Percentiles rank a stretch among this genome's conserved stretches.
Conservation (phyloP, 148 eudicot species). For the Arctostaphylos glauca region DNA sequence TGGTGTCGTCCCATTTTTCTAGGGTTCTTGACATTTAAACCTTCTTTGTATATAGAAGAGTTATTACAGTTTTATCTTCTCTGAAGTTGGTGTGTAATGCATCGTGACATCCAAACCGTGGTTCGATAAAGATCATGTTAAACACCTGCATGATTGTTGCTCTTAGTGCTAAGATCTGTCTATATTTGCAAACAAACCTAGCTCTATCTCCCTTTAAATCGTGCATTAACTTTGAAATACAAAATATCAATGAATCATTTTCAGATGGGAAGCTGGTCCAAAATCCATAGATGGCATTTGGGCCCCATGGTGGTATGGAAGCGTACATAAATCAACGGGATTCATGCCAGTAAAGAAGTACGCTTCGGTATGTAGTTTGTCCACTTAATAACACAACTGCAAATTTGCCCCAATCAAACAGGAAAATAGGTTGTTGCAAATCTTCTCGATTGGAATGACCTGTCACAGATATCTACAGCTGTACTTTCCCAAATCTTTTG, state of each 20-base stretch:
- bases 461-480: background rate
- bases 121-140: background rate
- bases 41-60: background rate
- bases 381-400: background rate
- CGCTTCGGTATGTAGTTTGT: constrained; percentile 51
- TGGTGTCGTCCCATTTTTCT: background rate
- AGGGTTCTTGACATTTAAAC: background rate
- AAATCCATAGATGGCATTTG: constrained; percentile 79
- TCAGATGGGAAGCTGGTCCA: constrained; percentile 96
- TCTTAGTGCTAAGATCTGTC: background rate
- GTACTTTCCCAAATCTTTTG: background rate
- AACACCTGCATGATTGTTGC: background rate
- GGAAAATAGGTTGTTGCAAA: background rate
- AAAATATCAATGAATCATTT: constrained; percentile 4
- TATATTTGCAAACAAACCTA: background rate
- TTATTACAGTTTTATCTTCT: background rate
- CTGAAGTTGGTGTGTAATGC: constrained; percentile 1
- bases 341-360: constrained; percentile 52
- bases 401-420: background rate
- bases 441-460: background rate
- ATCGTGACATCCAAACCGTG: constrained; percentile 8
- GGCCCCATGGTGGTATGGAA: constrained; percentile 97
- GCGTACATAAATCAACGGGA: constrained; percentile 75
- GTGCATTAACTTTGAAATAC: background rate
- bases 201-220: background rate